Percentiles rank a stretch among this genome's conserved stretches.
These are phyloP conservation scores for Apiotrichum siamense DNA, from an alignment of 1,284 basidiomycete species.

Conservation along the genomic window DNA sequence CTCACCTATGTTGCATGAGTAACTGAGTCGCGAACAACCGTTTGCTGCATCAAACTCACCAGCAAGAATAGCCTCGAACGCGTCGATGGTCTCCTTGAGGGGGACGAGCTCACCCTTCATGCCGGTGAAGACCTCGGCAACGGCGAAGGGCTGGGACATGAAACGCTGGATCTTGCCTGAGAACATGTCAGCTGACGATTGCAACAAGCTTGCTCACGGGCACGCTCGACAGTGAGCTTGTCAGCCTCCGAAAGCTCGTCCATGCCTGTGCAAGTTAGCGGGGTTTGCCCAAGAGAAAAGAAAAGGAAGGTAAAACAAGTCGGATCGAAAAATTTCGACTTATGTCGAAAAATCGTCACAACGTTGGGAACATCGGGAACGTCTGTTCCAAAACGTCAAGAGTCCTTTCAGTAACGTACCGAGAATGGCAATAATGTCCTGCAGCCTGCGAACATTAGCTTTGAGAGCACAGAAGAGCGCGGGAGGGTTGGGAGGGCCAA, in stretches of 20 bases:
- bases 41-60: slow-evolving; percentile 49
- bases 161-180: slow-evolving; percentile 77
- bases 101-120: slow-evolving; percentile 93
- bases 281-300: no score
- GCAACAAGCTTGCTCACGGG: no score
- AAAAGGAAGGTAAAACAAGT: no score
- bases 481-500: no score
- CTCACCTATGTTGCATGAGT: slow-evolving; percentile 47
- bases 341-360: no score
- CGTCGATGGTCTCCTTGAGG: slow-evolving; percentile 84
- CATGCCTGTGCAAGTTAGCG: no score
- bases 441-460: slow-evolving; percentile 51
- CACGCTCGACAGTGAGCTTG: slow-evolving; percentile 84
- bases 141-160: slow-evolving; percentile 99
- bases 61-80: slow-evolving; percentile 92
- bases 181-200: no score
- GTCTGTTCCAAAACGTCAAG: no score
- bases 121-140: slow-evolving; percentile 98
- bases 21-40: neutral
- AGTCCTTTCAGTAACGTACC: no score
- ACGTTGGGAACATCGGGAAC: no score
- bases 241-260: slow-evolving; percentile 99
- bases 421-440: slow-evolving; percentile 63
- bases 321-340: no score
- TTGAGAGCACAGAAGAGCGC: no score